Evolutionary conservation across 75 land plant genomes (phyloP), one percentile per base, ranked within the genome.

Genomic region (Pseudotsuga menziesii): DNA sequence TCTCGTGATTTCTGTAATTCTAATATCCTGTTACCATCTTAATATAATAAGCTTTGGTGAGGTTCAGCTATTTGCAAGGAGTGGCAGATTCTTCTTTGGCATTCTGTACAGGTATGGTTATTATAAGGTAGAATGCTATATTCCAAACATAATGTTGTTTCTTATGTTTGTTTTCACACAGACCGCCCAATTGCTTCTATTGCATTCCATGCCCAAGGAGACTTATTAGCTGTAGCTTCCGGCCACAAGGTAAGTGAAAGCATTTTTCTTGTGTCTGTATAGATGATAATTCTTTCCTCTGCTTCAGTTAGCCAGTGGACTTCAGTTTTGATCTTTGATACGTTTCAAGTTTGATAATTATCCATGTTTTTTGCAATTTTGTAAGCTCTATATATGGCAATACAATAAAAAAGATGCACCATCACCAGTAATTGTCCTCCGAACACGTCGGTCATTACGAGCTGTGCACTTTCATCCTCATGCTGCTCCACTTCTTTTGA

Each of bases 381-480:
- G 58, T 56, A 74, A 95, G 98, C 87, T 95, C 20, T 92, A 88
- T 79, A 95, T 95, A 75, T 95, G 98, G 98, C 93, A 89, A 61
- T 95, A 91, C 85, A 93, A 88, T 22, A 88, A 79, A 62, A 87
- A 88, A 82, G 98, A 95, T 73, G 83, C 81, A 22, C 79, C 92
- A 27, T 76, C 85, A 48, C 98, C 98, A 39, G 76, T 79, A 27
- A 84, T 91, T 61, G 86, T 95, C 35, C 78, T 95, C 39, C 86
- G 85, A 79, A 95, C 98, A 54, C 85, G 93, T 0, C 93, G 98
- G 39, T 95, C 98, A 44, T 83, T 95, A 32, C 88, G 98, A 48
- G 98, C 98, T 84, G 98, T 95, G 79, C 98, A 93, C 83, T 95
- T 95, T 87, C 98, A 93, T 70, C 96, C 96, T 0, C 90, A 88